Base-by-base conservation (phyloP, 495 filamentous ascomycete species). In the Podospora didyma region DNA sequence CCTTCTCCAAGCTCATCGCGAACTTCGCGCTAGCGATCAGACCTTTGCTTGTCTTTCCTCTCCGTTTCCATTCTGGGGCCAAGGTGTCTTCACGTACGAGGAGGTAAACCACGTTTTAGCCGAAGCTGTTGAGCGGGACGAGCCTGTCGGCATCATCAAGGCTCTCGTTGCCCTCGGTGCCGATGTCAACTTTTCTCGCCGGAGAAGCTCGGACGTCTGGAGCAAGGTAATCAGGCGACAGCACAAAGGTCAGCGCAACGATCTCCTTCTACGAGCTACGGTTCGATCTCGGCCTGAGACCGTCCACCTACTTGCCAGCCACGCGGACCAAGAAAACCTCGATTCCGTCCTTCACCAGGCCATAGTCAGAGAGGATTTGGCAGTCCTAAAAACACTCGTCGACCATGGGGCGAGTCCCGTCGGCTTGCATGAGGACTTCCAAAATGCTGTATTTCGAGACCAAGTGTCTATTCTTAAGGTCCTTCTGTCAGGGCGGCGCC, bases 301-400 rank as follows among this genome's bases (percentile, higher is more conserved):
- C 3, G 66, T 70, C 17, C 51, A 62, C 22, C 41, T 51, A 0
- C 51, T 70, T 19, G 68, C 68, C 9, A 56, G 51, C 24, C 60
- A 58, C n/a, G 66, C 68, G 46, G 68, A 70, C 62, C 65, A 70
- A 26, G 53, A 62, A 16, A 69, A 62, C 28, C 63, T 70, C 31
- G 68, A 70, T 51, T 50, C 56, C 24, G 68, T 58, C 7, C 63
- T 70, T 14, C 68, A 61, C 19, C 53, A 67, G 24, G 68, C 68
- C 11, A 66, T 70, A 6, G 48, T 53, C 19, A 47, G 68, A 21
- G 58, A 59, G 1, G 60, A 69, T 26, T 34, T 64, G 22, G 57
- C 55, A 7, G 64, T 69, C 7, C 35, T 70, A 9, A 31, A 59
- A 16, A 59, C 68, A 1, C 37, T 70, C n/a, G 37, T 70, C 2